A percentile compares a stretch with the other conserved stretches of the same genome.
These are phyloP conservation scores for Steccherinum ochraceum DNA, from an alignment of 768 basidiomycete genomes.

Conservation along the genomic window DNA sequence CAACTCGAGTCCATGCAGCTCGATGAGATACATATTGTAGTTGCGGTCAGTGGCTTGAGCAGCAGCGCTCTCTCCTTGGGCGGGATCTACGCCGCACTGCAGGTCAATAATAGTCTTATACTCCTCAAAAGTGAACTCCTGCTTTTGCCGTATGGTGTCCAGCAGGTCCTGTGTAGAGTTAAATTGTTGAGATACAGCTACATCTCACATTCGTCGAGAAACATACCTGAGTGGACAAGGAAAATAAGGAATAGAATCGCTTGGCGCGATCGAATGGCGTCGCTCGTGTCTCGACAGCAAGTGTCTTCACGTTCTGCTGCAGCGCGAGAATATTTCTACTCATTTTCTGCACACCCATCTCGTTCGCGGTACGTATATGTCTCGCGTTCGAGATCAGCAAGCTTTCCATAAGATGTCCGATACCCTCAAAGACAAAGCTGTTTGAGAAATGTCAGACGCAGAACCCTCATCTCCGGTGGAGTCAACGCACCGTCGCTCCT, in stretches of 20 bases:
- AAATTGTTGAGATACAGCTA: background rate
- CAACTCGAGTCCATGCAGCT: constrained; percentile 77
- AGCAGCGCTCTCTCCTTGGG: constrained; percentile 39
- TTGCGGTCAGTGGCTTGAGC: constrained; percentile 58
- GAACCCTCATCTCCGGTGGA: no score
- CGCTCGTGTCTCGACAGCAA: constrained; percentile 52
- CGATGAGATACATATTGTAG: constrained; percentile 86
- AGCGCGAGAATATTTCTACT: constrained; percentile 84
- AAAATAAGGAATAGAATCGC: constrained; percentile 78
- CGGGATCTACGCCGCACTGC: constrained; percentile 77
- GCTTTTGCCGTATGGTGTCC: constrained; percentile 54
- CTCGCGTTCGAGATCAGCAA: constrained; percentile 72
- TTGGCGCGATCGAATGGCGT: constrained; percentile 73
- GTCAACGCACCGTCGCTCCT: constrained; percentile 58
- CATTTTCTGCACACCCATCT: constrained; percentile 80
- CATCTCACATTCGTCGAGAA: background rate
- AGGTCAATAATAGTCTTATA: constrained; percentile 88
- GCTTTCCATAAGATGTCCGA: constrained; percentile 81
- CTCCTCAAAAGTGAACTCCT: constrained; percentile 81
- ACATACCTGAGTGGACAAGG: constrained; percentile 64
- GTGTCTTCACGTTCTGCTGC: constrained; percentile 83
- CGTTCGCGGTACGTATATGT: constrained; percentile 61
- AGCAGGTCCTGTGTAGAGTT: constrained; percentile 60
- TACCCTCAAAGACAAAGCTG: constrained; percentile 84
- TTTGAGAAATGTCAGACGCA: no score